A percentile compares a stretch with the other conserved stretches of the same genome.
Conservation (phyloP, 495 filamentous ascomycete genomes). For the Paragyromitra xinjiangensis region DNA sequence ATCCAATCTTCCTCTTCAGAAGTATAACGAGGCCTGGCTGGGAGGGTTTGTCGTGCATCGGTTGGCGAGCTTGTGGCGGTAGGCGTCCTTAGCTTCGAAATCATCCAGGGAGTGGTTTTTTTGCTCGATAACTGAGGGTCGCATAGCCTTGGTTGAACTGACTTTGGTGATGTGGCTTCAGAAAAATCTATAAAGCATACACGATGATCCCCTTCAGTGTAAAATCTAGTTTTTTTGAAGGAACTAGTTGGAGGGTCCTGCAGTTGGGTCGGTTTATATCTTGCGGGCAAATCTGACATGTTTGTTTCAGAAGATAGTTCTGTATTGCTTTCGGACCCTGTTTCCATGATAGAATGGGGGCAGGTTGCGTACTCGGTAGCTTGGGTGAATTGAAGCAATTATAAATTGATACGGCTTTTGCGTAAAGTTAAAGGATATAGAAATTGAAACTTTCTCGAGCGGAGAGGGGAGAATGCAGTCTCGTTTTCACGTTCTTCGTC, state of each 20-base stretch:
- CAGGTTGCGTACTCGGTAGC: not conserved
- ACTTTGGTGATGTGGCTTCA: constrained; percentile 2
- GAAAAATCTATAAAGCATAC: constrained; percentile 44
- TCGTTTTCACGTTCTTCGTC: not conserved
- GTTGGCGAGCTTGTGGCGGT: not conserved
- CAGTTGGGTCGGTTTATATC: constrained; percentile 23
- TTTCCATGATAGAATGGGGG: not conserved
- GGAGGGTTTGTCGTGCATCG: constrained; percentile 31
- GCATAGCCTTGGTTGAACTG: not conserved
- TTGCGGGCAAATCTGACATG: constrained; percentile 22
- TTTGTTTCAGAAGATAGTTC: constrained; percentile 12
- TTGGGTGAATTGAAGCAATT: not conserved
- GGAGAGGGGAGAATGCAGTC: not conserved
- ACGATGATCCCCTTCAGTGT: constrained; percentile 30
- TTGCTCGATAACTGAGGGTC: not conserved
- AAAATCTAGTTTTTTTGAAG: constrained; percentile 29
- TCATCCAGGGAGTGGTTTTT: constrained; percentile 1
- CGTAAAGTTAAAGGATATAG: not conserved
- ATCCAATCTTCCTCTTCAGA: constrained; percentile 44
- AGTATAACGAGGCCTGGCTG: constrained; percentile 40
- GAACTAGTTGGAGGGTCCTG: not conserved
- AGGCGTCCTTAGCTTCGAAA: not conserved
- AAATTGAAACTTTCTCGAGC: not conserved
- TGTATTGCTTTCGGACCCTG: constrained; percentile 15
- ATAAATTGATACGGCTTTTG: not conserved